Percentiles rank a stretch among this genome's conserved stretches.
Conservation (phyloP, 2,329 filamentous ascomycete species). For the Cladosporium phlei region DNA sequence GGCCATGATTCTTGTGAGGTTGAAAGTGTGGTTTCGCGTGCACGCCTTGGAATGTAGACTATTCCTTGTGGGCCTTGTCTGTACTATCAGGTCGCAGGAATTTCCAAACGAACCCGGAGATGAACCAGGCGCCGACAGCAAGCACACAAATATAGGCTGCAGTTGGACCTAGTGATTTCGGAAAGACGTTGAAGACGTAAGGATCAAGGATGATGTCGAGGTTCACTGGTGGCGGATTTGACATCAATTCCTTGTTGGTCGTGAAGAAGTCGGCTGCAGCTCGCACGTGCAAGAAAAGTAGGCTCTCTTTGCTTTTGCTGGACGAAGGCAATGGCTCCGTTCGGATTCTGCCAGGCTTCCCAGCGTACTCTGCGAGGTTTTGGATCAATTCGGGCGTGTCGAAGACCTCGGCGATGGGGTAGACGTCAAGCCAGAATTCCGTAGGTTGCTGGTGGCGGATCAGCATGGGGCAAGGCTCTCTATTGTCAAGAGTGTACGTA, state of each 20-base stretch:
- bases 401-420: constrained; percentile 58
- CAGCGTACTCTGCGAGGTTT: constrained; percentile 26
- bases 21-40: background rate
- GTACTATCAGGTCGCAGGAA: constrained; percentile 19
- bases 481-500: constrained; percentile 46
- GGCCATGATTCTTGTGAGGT: constrained; percentile 14
- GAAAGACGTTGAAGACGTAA: constrained; percentile 73
- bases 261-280: constrained; percentile 84
- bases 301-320: constrained; percentile 15
- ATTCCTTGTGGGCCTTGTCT: constrained; percentile 24
- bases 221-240: constrained; percentile 63
- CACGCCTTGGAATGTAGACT: constrained; percentile 1
- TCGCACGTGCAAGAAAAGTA: constrained; percentile 66
- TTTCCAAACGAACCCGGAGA: constrained; percentile 44
- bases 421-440: constrained; percentile 64
- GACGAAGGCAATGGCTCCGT: background rate
- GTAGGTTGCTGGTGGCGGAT: constrained; percentile 71
- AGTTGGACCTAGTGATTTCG: constrained; percentile 69
- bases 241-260: constrained; percentile 69
- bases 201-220: constrained; percentile 84
- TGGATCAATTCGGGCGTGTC: constrained; percentile 29
- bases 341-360: constrained; percentile 15
- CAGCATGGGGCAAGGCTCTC: constrained; percentile 2
- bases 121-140: constrained; percentile 48
- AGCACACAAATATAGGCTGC: constrained; percentile 63